These are phyloP conservation scores for Crucihimalaya himalaica DNA, from an alignment of 345 rosid species.

Conservation along the genomic window DNA sequence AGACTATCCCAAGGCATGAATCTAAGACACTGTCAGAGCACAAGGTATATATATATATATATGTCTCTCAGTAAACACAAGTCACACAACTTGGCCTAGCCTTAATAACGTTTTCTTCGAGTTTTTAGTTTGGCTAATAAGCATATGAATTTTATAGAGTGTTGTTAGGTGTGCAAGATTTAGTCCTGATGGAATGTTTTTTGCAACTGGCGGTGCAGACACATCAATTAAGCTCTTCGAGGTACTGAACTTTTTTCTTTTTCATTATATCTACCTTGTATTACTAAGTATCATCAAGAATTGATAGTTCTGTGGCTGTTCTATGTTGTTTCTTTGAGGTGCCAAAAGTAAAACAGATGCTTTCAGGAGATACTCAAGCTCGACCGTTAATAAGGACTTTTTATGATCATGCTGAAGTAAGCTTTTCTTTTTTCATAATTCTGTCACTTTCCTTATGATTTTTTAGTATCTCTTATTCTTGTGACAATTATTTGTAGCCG, in stretches of 20 bases:
- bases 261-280: background rate
- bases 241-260: constrained; percentile 41
- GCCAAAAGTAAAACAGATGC: constrained; percentile 82
- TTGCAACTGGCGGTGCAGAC: constrained; percentile 89
- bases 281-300: background rate
- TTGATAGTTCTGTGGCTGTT: constrained; percentile 22
- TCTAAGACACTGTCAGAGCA: constrained; percentile 54
- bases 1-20: constrained; percentile 53
- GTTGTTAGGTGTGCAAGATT: constrained; percentile 87
- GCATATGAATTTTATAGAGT: constrained; percentile 48
- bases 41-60: constrained; percentile 49
- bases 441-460: background rate
- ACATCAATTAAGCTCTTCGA: constrained; percentile 86
- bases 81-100: background rate
- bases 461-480: background rate
- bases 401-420: constrained; percentile 81
- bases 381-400: constrained; percentile 77
- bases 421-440: constrained; percentile 5
- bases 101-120: background rate
- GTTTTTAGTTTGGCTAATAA: constrained; percentile 5
- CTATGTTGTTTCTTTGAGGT: constrained; percentile 45
- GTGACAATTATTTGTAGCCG: constrained; percentile 51
- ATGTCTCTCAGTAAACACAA: background rate
- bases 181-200: constrained; percentile 82
- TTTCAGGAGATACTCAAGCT: constrained; percentile 67